Evolutionary conservation across 1,284 basidiomycete genomes (phyloP).

Genomic region (Xerocomus minutiporus): DNA sequence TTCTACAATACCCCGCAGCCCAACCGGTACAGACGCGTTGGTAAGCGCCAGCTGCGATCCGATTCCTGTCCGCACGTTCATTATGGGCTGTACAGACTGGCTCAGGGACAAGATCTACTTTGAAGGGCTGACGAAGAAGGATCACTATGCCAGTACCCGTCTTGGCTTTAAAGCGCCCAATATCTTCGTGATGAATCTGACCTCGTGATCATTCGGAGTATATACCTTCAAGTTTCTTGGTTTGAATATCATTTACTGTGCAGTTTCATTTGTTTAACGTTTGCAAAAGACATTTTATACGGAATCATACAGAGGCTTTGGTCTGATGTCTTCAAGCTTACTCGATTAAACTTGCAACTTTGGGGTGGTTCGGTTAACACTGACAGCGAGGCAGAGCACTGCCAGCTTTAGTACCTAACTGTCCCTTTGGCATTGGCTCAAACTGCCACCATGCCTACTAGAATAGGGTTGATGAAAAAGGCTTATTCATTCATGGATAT

Average conservation of each 20-base stretch:
- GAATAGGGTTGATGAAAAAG: no score
- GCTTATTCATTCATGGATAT: no score
- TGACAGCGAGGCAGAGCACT: no score
- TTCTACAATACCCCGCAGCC: conserved; percentile 48
- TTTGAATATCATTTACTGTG: conserved; percentile 2
- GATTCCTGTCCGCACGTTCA: conserved; percentile 1
- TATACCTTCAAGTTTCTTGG: conserved; percentile 9
- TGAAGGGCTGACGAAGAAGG: conserved; percentile 57
- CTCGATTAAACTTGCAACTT: no score
- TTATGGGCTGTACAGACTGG: conserved; percentile 51
- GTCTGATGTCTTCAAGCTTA: no score
- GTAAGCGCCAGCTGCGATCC: conserved; percentile 37
- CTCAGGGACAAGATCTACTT: conserved; percentile 67
- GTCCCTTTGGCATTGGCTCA: no score
- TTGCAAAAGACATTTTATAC: neutral
- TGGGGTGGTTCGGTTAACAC: no score
- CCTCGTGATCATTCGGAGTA: conserved; percentile 19
- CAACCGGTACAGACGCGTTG: conserved; percentile 52
- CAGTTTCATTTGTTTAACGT: neutral
- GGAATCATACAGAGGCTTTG: no score
- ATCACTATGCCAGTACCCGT: conserved; percentile 51
- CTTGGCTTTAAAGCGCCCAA: conserved; percentile 75
- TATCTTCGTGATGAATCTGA: conserved; percentile 59
- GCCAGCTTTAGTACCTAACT: no score
- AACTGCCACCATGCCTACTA: no score